phyloP scores from a whole-genome alignment of 2,329 filamentous ascomycete species.

The Rugonectria rugulosa region DNA sequence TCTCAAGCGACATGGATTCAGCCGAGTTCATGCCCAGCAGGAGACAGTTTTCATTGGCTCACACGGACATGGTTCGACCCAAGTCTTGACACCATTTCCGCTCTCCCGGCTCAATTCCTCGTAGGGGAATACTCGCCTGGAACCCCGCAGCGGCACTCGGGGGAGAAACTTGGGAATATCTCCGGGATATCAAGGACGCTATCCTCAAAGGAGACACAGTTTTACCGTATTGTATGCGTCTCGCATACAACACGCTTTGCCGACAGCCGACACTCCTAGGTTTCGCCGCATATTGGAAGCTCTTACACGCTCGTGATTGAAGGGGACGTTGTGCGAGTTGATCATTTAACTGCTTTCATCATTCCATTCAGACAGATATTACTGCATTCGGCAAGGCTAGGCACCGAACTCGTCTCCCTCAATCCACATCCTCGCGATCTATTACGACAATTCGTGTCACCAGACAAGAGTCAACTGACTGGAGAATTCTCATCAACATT shows the following conservation, averaged over 20 bases:
- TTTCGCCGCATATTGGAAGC: neutral
- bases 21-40: neutral
- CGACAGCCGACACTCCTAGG: constrained; percentile 6
- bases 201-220: neutral
- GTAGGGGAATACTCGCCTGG: neutral
- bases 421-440: neutral
- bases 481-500: neutral
- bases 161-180: constrained; percentile 19
- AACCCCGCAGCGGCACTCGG: constrained; percentile 19
- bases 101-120: neutral
- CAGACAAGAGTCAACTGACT: neutral
- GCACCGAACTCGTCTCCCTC: neutral
- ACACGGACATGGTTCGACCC: neutral
- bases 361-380: no score
- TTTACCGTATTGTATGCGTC: neutral
- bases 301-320: constrained; percentile 10
- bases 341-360: neutral
- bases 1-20: neutral
- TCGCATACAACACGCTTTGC: neutral
- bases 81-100: neutral
- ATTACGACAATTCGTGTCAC: neutral
- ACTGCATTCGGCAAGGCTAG: constrained; percentile 6
- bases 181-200: constrained; percentile 12
- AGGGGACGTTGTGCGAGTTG: neutral
- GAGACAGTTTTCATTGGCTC: neutral